Evolutionary conservation across 306 rosid species (phyloP).

Genomic region (Gillenia trifoliata): DNA sequence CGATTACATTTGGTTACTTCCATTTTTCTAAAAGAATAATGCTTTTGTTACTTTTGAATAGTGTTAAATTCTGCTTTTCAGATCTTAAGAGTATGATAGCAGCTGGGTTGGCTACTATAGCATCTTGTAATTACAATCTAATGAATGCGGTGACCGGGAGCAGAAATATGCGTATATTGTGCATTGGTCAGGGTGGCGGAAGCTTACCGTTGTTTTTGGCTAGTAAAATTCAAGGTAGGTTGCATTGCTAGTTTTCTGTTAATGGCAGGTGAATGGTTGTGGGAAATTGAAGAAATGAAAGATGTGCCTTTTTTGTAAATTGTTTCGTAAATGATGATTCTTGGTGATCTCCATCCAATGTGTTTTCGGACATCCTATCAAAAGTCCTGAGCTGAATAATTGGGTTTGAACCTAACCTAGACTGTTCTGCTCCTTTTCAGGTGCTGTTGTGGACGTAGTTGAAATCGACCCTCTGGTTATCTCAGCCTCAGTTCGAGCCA

Average conservation of each 20-base stretch:
- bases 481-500: slow-evolving; percentile 78
- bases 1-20: slow-evolving; percentile 5
- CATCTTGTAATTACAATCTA: slow-evolving; percentile 70
- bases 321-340: not conserved
- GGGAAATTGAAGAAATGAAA: not conserved
- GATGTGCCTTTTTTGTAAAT: not conserved
- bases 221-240: slow-evolving; percentile 71
- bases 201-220: slow-evolving; percentile 86
- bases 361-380: not conserved
- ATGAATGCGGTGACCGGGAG: slow-evolving; percentile 46
- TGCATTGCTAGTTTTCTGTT: not conserved
- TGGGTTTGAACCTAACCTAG: not conserved
- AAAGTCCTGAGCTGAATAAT: not conserved
- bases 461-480: slow-evolving; percentile 92
- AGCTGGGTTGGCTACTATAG: slow-evolving; percentile 62
- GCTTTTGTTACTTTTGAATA: too few species aligned
- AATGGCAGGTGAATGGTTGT: not conserved
- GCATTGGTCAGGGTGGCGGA: slow-evolving; percentile 98
- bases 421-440: slow-evolving; percentile 34
- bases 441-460: slow-evolving; percentile 66
- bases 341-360: not conserved
- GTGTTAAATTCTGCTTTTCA: slow-evolving; percentile 31
- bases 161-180: slow-evolving; percentile 57
- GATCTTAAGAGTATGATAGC: slow-evolving; percentile 93
- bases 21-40: not conserved